Conservation (phyloP, 2,329 filamentous ascomycete species). For the Dactylellina leptospora region DNA sequence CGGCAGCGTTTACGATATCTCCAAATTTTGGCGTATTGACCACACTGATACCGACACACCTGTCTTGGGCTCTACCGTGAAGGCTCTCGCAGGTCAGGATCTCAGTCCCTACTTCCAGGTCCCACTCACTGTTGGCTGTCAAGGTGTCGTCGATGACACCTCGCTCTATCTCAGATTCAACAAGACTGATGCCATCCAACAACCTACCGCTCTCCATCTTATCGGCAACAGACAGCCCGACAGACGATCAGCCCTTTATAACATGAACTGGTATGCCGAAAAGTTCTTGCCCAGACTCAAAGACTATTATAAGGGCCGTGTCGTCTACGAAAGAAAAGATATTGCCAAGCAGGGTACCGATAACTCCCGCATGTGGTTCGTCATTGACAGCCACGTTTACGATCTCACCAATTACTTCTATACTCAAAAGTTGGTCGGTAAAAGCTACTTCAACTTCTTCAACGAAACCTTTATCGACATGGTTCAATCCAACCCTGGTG, state of each 20-base stretch:
- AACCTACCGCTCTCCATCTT: slow-evolving; percentile 69
- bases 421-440: slow-evolving; percentile 53
- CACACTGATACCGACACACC: slow-evolving; percentile 80
- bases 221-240: slow-evolving; percentile 72
- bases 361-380: slow-evolving; percentile 78
- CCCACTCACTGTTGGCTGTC: slow-evolving; percentile 78
- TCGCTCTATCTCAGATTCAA: slow-evolving; percentile 71
- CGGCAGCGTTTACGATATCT: slow-evolving; percentile 90
- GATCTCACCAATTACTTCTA: slow-evolving; percentile 93
- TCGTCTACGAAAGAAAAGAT: slow-evolving; percentile 73
- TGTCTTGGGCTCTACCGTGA: slow-evolving; percentile 71
- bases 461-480: slow-evolving; percentile 72
- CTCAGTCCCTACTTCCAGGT: slow-evolving; percentile 86
- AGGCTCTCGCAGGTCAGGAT: slow-evolving; percentile 77
- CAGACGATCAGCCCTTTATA: slow-evolving; percentile 68
- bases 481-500: slow-evolving; percentile 78
- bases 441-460: slow-evolving; percentile 73
- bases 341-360: slow-evolving; percentile 74
- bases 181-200: slow-evolving; percentile 66
- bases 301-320: slow-evolving; percentile 84
- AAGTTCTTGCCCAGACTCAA: slow-evolving; percentile 80
- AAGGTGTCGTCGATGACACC: slow-evolving; percentile 72
- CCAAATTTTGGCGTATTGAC: slow-evolving; percentile 81
- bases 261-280: slow-evolving; percentile 77
- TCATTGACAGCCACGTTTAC: slow-evolving; percentile 78